A percentile compares a stretch with the other conserved stretches of the same genome.
These are phyloP conservation scores for Mucor saturninus DNA, from an alignment of 371 early-diverging fungal genomes.

Conservation along the genomic window DNA sequence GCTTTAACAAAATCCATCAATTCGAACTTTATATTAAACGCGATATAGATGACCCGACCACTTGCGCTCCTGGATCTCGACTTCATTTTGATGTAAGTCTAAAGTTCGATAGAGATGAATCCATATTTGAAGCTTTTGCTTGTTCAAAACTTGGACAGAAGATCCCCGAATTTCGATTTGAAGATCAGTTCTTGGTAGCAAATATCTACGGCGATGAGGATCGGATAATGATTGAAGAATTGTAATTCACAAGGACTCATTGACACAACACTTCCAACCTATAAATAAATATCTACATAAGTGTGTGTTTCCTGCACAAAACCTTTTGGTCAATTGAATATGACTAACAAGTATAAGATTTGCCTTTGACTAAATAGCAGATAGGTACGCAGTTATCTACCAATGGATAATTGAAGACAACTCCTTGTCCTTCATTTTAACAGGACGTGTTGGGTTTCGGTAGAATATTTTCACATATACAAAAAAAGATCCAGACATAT, in stretches of 20 bases:
- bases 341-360: too few species aligned
- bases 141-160: slow-evolving; percentile 1
- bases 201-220: slow-evolving; percentile 4
- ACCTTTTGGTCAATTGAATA: too few species aligned
- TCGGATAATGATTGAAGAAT: neutral
- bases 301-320: too few species aligned
- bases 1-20: slow-evolving; percentile 16
- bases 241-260: too few species aligned
- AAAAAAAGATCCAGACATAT: slow-evolving; percentile 42
- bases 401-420: too few species aligned
- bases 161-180: slow-evolving; percentile 15
- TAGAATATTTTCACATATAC: slow-evolving; percentile 58
- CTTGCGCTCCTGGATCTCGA: neutral
- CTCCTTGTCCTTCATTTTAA: too few species aligned
- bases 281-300: too few species aligned
- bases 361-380: too few species aligned
- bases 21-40: slow-evolving; percentile 13
- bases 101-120: slow-evolving; percentile 7
- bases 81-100: slow-evolving; percentile 10
- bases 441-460: slow-evolving; percentile 31
- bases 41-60: slow-evolving; percentile 5
- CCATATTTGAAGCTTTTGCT: slow-evolving; percentile 8
- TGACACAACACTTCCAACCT: too few species aligned
- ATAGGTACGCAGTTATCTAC: too few species aligned
- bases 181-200: slow-evolving; percentile 16